A percentile compares a stretch with the other conserved stretches of the same genome.
Evolutionary conservation across 192 early-diverging fungal species (phyloP).

Genomic region (Allomyces arbusculus): DNA sequence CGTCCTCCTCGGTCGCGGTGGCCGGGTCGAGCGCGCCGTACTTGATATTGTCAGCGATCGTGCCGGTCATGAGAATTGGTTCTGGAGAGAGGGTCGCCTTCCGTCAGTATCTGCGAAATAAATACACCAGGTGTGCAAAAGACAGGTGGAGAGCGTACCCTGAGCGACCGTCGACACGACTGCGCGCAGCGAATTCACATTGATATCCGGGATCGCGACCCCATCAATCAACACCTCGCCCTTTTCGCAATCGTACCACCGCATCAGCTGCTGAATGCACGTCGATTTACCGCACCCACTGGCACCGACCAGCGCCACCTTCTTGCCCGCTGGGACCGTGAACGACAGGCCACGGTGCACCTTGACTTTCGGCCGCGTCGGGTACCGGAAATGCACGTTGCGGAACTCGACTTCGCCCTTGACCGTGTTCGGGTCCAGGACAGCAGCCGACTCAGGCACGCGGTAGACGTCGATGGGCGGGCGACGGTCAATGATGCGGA

Average conservation of each 20-base stretch:
- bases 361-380: conserved; percentile 55
- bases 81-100: conserved; percentile 11
- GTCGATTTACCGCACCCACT: conserved; percentile 79
- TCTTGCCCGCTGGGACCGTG: conserved; percentile 47
- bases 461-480: conserved; percentile 40
- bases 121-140: no score
- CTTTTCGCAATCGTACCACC: conserved; percentile 50
- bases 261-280: conserved; percentile 56
- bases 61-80: conserved; percentile 62
- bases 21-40: conserved; percentile 35
- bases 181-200: conserved; percentile 61
- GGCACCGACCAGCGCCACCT: conserved; percentile 73
- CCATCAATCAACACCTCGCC: conserved; percentile 54
- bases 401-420: conserved; percentile 50
- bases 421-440: conserved; percentile 18
- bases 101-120: no score
- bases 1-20: conserved; percentile 48
- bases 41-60: conserved; percentile 65
- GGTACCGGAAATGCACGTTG: conserved; percentile 70
- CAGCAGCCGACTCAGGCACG: background rate
- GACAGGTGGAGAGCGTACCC: conserved; percentile 39
- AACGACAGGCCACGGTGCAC: conserved; percentile 55
- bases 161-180: conserved; percentile 79
- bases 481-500: conserved; percentile 46
- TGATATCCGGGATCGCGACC: conserved; percentile 46